Evolutionary conservation across 306 rosid genomes (phyloP), one percentile per base, ranked within the genome.

Genomic region (Lathyrus tuberosus): DNA sequence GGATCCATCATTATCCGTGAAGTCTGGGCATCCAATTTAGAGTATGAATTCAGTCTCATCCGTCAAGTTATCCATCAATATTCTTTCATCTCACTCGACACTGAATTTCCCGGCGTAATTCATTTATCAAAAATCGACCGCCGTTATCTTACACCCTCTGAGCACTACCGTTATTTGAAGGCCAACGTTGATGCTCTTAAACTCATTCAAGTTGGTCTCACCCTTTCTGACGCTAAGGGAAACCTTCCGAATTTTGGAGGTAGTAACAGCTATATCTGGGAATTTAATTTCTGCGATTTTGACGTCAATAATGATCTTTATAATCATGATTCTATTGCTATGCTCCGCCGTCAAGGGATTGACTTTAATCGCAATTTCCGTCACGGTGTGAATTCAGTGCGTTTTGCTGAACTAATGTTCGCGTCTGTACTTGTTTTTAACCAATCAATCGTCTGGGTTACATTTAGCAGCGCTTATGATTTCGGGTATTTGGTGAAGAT

Each of bases 201-300:
- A 59, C 89, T 92, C 15, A 92, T 92, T 76, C 95, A 89, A 67
- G 74, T 92, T 2, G 96, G 97, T 0, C 85, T 92, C 48, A 92
- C 96, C 0, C 87, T 92, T 53, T 73, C 96, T 40, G 96, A 92
- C 57, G 43, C 71, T 49, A 0, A 71, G 10, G 96, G 92, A 0
- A 87, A 89, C 74, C 92, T 92, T 3, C 97, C 97, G 0, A 22
- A 1, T 11, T 26, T 22, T 22, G 60, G 60, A 53, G 35, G 33
- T 5, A 12, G 2, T 2, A 4, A 53, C 9, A 0, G 9, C 2
- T 53, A 26, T 3, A 22, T 53, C 10, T 53, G 60, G 60, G 15
- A 53, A 5, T 53, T 53, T 2, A 53, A 53, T 11, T 53, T 53
- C n/a, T 2, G 15, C 0, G 60, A 53, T 4, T 53, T 53, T 53